phyloP scores from a whole-genome alignment of 768 basidiomycete genomes.

The Auricularia sp. region DNA sequence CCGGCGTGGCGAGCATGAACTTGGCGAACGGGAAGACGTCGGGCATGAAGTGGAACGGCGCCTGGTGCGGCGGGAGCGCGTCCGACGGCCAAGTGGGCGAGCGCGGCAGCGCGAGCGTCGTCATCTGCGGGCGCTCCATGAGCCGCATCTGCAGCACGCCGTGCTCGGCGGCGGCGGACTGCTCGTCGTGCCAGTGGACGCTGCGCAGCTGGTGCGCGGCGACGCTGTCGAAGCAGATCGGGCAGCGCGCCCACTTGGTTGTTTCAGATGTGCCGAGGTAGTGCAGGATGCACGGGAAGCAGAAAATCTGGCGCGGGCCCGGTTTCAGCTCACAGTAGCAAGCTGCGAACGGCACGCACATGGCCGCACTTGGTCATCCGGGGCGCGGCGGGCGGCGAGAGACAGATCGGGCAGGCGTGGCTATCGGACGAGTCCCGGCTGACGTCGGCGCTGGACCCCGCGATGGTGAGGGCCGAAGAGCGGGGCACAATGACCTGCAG shows the following conservation, averaged over 20 bases:
- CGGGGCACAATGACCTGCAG: conserved; percentile 90
- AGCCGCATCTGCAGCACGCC: conserved; percentile 66
- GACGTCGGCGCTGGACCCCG: conserved; percentile 33
- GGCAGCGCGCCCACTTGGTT: conserved; percentile 82
- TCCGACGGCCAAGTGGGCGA: conserved; percentile 93
- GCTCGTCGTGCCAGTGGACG: conserved; percentile 80
- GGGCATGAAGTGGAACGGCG: conserved; percentile 93
- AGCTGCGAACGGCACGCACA: conserved; percentile 43
- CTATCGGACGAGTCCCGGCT: conserved; percentile 42
- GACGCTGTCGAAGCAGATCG: conserved; percentile 92
- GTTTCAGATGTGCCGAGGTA: conserved; percentile 77
- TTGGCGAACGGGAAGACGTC: conserved; percentile 81
- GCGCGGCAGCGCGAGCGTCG: conserved; percentile 87
- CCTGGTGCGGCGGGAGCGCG: conserved; percentile 79
- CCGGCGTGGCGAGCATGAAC: conserved; percentile 93
- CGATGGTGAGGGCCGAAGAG: conserved; percentile 61
- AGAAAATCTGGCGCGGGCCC: conserved; percentile 59
- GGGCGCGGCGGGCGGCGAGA: conserved; percentile 81
- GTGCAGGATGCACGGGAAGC: conserved; percentile 89
- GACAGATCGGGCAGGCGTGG: conserved; percentile 85
- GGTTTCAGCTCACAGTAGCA: not conserved
- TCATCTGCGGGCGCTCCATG: conserved; percentile 87
- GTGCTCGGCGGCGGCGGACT: conserved; percentile 8
- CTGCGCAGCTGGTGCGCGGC: conserved; percentile 84
- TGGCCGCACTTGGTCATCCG: conserved; percentile 97